Base-by-base conservation (phyloP, 2,329 filamentous ascomycete genomes). In the Pseudocercospora macadamiae region DNA sequence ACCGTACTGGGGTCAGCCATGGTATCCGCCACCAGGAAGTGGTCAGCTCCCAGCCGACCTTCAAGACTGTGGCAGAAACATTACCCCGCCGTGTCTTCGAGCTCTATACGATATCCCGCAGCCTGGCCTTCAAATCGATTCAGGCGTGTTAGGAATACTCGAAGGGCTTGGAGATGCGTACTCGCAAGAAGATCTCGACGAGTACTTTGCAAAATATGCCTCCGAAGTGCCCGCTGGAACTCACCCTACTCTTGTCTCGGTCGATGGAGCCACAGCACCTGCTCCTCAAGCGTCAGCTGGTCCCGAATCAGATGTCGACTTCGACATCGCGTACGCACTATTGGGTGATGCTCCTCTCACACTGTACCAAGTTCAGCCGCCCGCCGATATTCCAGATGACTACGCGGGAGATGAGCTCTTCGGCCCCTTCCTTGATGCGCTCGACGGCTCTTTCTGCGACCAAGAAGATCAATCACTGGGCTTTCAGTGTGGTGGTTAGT, bases 271-370 rank as follows among this genome's bases (percentile, higher is more conserved):
- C n/a, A 71, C 71, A 80, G 55, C 78, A 69, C 18, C 69, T 64
- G 47, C 21, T 34, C 47, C 47, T 14, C 26, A 51, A 18, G n/a
- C 26, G 2, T 67, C 2, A 67, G 74, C 76, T 21, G 69, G 75
- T n/a, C 76, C 75, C 37, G 83, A 85, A 71, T 81, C 81, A 1
- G 71, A 80, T 37, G 76, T 85, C n/a, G 83, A 85, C 62, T 74
- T 64, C 12, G 54, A 57, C 8, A 54, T 85, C 4, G 73, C 82
- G 57, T 80, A 82, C 61, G 79, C 80, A 55, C 82, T 80, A 67
- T 71, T 85, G 34, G 75, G 82, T 32, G 79, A 78, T 58, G 82
- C 80, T 1, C 80, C 84, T 62, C 71, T 79, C 26, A 78, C 78
- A 19, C 69, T 84, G 12, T 82, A 79, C 68, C 78, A 81, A 64